Evolutionary conservation across 345 rosid species (phyloP).

Genomic region (Eucalyptus shirleyi): DNA sequence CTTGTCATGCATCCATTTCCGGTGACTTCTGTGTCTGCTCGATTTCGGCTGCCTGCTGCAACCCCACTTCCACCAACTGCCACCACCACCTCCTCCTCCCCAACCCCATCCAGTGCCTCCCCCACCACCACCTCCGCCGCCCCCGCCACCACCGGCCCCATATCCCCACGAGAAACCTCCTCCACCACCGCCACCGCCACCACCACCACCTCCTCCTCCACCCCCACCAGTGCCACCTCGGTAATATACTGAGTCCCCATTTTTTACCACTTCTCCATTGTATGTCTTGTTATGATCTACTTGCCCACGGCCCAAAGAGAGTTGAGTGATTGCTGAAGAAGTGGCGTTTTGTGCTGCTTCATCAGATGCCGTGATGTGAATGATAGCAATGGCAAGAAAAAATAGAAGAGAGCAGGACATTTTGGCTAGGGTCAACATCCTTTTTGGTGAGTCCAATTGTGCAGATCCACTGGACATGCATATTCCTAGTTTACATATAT

Average conservation of each 20-base stretch:
- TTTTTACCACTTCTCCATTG: neutral
- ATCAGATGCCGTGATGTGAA: neutral
- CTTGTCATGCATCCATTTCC: neutral
- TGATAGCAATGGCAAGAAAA: neutral
- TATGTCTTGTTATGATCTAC: constrained; percentile 1
- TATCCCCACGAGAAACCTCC: constrained; percentile 24
- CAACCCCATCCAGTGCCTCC: constrained; percentile 20
- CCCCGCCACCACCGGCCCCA: neutral
- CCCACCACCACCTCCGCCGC: constrained; percentile 3
- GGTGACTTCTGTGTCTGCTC: neutral
- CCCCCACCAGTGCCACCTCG: neutral
- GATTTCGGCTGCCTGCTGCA: constrained; percentile 7
- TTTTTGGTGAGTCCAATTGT: neutral
- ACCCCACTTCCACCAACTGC: constrained; percentile 49
- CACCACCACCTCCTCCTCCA: neutral
- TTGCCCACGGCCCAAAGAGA: neutral
- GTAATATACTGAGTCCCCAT: constrained; percentile 3
- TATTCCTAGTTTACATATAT: neutral
- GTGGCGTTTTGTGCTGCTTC: neutral
- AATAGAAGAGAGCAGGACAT: neutral
- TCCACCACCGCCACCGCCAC: constrained; percentile 25
- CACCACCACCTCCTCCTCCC: constrained; percentile 42
- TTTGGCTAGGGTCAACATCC: constrained; percentile 4
- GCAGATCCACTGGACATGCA: neutral
- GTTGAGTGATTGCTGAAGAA: neutral